Evolutionary conservation across 768 basidiomycete genomes (phyloP), one percentile per base, ranked within the genome.

Genomic region (Leccinum uliginosum): DNA sequence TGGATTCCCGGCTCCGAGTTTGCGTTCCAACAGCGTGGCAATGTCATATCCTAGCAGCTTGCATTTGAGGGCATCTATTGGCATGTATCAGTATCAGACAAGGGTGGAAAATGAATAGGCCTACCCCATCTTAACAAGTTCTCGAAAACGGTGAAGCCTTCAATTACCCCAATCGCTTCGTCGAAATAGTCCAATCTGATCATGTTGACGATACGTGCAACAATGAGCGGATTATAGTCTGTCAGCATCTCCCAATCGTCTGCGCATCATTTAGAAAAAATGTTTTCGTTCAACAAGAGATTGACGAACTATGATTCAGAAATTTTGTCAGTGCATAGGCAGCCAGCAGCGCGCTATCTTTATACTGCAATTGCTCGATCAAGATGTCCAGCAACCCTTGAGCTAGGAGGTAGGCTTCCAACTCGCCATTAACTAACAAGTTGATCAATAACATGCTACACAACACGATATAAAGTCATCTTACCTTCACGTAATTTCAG

Each of bases 101-200:
- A 24, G 35, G 19, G 8, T 4, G 4, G 44, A 14, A 17, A 38
- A 29, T 5, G 11, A 7, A 11, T 30, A 23, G 5, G 21, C 35
- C 26, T 50, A 63, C 62, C 45, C 19, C 55, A 52, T 49, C 15
- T 54, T 38, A 63, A n/a, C 45, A 63, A 34, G 9, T 58, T 51
- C 34, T 54, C 50, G n/a, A 63, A 63, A 10, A 61, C 54, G n/a
- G 52, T 55, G 35, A 61, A 66, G 5, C 65, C 65, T 45, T 61
- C 64, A 1, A 54, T 49, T n/a, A 61, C 24, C 21, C 65, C 65
- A 15, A 66, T 46, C 2, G 65, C 64, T n/a, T 66, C 65, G n/a
- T 66, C 65, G 43, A 66, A 66, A 44, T 61, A 63, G 53, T 63
- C 62, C 45, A 66, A 26, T 48, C 62, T 54, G 5, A 66, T 61